These are phyloP conservation scores for Termitomyces sp. DNA, from an alignment of 768 basidiomycete genomes.

Conservation along the genomic window DNA sequence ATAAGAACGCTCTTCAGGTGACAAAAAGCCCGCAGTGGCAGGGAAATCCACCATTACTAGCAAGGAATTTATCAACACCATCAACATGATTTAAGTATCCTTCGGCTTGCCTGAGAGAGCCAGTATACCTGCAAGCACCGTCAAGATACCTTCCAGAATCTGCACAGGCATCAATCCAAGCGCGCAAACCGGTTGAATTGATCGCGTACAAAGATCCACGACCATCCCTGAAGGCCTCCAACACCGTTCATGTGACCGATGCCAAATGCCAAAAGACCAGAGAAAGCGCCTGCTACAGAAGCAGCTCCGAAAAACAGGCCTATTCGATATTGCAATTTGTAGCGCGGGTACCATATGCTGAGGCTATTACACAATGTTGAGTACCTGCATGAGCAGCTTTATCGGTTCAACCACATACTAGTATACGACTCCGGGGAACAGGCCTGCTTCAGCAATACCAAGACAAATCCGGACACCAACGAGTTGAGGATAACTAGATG, in stretches of 20 bases:
- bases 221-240: constrained; percentile 49
- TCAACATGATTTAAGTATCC: neutral
- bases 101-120: constrained; percentile 41
- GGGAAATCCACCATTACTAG: constrained; percentile 62
- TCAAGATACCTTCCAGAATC: constrained; percentile 63
- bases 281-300: constrained; percentile 58
- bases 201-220: constrained; percentile 58
- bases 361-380: constrained; percentile 31
- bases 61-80: neutral
- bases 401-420: constrained; percentile 38
- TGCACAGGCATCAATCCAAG: constrained; percentile 13
- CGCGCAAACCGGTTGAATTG: neutral
- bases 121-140: constrained; percentile 49
- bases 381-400: neutral
- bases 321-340: constrained; percentile 54
- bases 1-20: constrained; percentile 52
- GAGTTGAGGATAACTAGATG: constrained; percentile 52
- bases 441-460: constrained; percentile 63
- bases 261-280: constrained; percentile 52
- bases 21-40: constrained; percentile 52
- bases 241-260: constrained; percentile 49
- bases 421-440: constrained; percentile 72
- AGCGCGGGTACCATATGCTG: constrained; percentile 65
- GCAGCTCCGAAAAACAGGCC: constrained; percentile 65
- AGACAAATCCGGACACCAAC: constrained; percentile 54